A percentile compares a stretch with the other conserved stretches of the same genome.
Conservation (phyloP, 1,139 yeast genomes). For the Yamadazyma kanchanaburiensis region DNA sequence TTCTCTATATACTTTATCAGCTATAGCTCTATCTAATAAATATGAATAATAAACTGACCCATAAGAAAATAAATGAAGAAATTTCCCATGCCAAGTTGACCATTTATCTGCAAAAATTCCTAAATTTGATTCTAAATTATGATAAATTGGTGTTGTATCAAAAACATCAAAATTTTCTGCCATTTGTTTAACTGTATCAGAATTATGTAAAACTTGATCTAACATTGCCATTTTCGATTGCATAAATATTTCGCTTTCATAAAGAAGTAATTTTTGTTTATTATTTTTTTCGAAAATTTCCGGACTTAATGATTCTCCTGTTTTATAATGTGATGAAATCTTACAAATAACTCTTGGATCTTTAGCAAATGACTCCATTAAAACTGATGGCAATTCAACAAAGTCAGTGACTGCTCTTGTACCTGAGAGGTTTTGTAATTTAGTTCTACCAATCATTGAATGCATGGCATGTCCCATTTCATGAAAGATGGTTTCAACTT, state of each 20-base stretch:
- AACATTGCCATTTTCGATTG: conserved; percentile 88
- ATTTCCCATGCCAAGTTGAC: conserved; percentile 91
- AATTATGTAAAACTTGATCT: conserved; percentile 73
- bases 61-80: conserved; percentile 89
- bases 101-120: conserved; percentile 56
- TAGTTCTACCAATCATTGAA: conserved; percentile 91
- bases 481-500: conserved; percentile 91
- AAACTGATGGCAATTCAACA: conserved; percentile 91
- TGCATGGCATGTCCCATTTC: conserved; percentile 99
- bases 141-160: conserved; percentile 60
- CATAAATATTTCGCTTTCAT: conserved; percentile 74
- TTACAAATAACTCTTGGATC: conserved; percentile 71
- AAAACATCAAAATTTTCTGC: conserved; percentile 21
- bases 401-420: conserved; percentile 95
- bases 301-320: conserved; percentile 60
- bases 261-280: conserved; percentile 50
- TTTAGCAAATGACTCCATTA: conserved; percentile 90
- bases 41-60: conserved; percentile 95
- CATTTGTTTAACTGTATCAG: conserved; percentile 29
- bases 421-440: conserved; percentile 88
- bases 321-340: conserved; percentile 72
- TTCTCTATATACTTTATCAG: conserved; percentile 77
- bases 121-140: conserved; percentile 56
- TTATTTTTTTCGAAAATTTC: conserved; percentile 50
- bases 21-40: conserved; percentile 87